Base-by-base conservation (phyloP, 345 rosid species). In the Hibiscus syriacus region DNA sequence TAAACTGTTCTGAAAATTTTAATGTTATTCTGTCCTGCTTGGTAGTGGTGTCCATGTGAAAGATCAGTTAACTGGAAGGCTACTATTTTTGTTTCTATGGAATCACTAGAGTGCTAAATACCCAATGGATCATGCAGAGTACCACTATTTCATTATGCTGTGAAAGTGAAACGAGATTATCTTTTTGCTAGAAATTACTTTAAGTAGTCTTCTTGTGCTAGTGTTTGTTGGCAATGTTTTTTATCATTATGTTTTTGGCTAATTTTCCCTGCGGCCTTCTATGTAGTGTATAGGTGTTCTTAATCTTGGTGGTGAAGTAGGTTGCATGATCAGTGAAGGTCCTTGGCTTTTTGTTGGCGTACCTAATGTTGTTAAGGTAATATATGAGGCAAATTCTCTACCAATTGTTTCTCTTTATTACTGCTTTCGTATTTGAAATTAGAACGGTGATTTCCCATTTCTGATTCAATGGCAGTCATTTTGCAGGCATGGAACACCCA, bases 311-410 rank as follows among this genome's bases (percentile, higher is more conserved):
- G 96, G 92, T 57, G 97, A 95, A 75, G 84, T 92, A 63, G 97
- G 97, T 38, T 95, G 97, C 83, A 80, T 94, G 85, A 83, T 95
- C 54, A 90, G 72, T 75, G 99, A 92, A 87, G 96, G 96, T 65
- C 96, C 98, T 5, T 92, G 99, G 98, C 77, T 95, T 39, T 90
- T 95, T 77, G 85, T 90, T 76, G 98, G 99, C 70, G 53, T 89
- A 74, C 93, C 89, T 48, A 87, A 92, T 88, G 39, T 81, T 75
- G 86, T 95, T 38, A 95, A 90, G 98, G 99, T 82, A 79, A 69
- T 79, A 53, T 32, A 16, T 8, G 36, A 19, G 41, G 7, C 55
- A 48, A 70, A 52, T 65, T 29, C 14, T 55, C 11, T 26, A 26
- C 23, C 54, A 32, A 27, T 29, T 63, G 14, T 62, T 41, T 45